These are phyloP conservation scores for Xylariaceae sp. DNA, from an alignment of 2,329 filamentous ascomycete species.

Conservation along the genomic window DNA sequence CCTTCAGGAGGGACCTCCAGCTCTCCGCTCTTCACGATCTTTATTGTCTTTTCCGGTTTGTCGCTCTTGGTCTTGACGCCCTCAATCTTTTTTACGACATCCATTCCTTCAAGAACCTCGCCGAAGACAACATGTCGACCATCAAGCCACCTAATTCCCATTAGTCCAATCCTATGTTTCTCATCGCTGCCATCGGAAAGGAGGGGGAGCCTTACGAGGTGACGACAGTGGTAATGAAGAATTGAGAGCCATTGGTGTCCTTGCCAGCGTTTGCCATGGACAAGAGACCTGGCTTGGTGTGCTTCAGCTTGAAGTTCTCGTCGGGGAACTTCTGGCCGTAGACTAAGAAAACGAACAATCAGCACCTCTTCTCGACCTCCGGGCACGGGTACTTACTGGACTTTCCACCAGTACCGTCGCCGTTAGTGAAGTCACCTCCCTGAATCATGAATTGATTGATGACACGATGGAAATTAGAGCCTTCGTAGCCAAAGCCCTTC, in stretches of 20 bases:
- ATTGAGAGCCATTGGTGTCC: constrained; percentile 87
- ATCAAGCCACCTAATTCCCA: constrained; percentile 69
- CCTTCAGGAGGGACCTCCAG: constrained; percentile 83
- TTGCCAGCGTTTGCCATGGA: constrained; percentile 86
- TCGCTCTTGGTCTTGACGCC: constrained; percentile 69
- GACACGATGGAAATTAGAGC: constrained; percentile 84
- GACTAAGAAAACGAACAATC: constrained; percentile 51
- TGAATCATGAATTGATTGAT: constrained; percentile 94
- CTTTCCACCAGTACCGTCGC: constrained; percentile 82
- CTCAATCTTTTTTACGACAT: constrained; percentile 79
- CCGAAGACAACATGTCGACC: constrained; percentile 86
- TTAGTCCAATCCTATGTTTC: constrained; percentile 18
- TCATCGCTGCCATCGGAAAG: constrained; percentile 4
- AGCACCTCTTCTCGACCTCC: constrained; percentile 7
- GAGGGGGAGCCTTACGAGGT: constrained; percentile 61
- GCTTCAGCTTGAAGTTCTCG: constrained; percentile 95
- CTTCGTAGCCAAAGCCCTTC: constrained; percentile 84
- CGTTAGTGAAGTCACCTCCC: constrained; percentile 84
- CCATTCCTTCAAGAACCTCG: constrained; percentile 85
- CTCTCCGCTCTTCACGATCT: constrained; percentile 83
- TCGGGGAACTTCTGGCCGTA: constrained; percentile 83
- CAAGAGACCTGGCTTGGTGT: constrained; percentile 80
- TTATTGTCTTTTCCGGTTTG: constrained; percentile 70
- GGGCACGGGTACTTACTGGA: constrained; percentile 63
- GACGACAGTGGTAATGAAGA: constrained; percentile 86